Conservation (phyloP, 257 asterid species). For the Plantago ovata region DNA sequence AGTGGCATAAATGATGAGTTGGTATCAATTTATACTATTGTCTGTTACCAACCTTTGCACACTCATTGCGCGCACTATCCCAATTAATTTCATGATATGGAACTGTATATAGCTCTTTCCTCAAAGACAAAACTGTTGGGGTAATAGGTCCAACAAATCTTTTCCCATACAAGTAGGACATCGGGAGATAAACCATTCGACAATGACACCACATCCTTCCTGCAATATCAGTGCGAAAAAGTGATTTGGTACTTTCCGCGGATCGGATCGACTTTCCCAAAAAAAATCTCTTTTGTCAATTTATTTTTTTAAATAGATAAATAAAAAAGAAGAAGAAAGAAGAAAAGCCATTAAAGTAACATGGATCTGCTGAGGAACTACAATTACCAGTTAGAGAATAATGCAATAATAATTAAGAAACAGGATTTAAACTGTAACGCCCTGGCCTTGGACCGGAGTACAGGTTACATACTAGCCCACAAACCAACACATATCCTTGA, state of each 20-base stretch:
- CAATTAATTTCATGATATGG: constrained; percentile 91
- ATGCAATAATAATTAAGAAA: too few species aligned
- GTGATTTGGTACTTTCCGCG: too few species aligned
- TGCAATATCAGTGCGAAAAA: constrained; percentile 34
- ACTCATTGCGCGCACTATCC: constrained; percentile 79
- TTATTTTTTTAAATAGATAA: too few species aligned
- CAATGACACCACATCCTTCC: constrained; percentile 99
- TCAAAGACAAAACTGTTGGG: constrained; percentile 80
- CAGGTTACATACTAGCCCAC: too few species aligned
- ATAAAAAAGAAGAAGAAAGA: too few species aligned
- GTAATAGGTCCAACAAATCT: constrained; percentile 91
- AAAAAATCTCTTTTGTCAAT: neutral
- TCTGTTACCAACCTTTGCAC: constrained; percentile 77
- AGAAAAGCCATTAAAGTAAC: too few species aligned
- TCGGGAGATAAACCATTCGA: constrained; percentile 97
- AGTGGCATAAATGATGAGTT: constrained; percentile 5
- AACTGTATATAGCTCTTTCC: constrained; percentile 76
- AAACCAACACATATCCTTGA: too few species aligned
- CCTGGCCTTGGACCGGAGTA: too few species aligned
- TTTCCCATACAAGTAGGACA: constrained; percentile 92
- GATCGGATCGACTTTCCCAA: too few species aligned
- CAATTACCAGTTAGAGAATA: too few species aligned
- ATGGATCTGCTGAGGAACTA: too few species aligned
- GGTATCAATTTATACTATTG: neutral
- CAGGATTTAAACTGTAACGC: too few species aligned